Evolutionary conservation across 1,284 basidiomycete genomes (phyloP).

Genomic region (Athelia psychrophila): DNA sequence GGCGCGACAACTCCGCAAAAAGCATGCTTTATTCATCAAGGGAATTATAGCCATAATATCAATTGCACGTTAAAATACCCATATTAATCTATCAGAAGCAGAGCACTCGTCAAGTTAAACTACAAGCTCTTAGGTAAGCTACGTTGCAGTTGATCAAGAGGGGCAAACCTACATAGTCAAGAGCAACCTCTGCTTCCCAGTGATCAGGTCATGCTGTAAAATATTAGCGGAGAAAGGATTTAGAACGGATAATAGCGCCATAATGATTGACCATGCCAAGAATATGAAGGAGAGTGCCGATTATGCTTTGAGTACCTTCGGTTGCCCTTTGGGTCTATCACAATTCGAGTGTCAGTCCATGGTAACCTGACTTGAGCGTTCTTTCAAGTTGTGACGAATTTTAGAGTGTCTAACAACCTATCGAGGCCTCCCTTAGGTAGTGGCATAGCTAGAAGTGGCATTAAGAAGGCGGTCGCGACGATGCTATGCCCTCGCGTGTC

Average conservation of each 20-base stretch:
- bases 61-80: background rate
- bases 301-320: background rate
- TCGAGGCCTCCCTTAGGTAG: background rate
- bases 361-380: background rate
- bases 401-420: background rate
- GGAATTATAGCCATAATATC: background rate
- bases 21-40: background rate
- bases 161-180: background rate
- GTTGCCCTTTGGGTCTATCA: background rate
- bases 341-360: background rate
- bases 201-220: background rate
- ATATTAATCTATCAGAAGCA: background rate
- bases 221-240: background rate
- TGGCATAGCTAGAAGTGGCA: background rate
- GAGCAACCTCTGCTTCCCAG: background rate
- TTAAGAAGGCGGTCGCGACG: background rate
- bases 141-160: no score
- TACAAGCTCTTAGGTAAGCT: background rate
- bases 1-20: background rate
- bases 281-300: background rate
- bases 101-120: background rate
- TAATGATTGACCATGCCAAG: background rate
- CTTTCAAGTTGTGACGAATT: background rate
- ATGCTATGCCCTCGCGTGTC: background rate
- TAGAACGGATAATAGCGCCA: background rate